Conservation (phyloP, 352 stramenopile genomes). For the Globisporangium parvum region DNA sequence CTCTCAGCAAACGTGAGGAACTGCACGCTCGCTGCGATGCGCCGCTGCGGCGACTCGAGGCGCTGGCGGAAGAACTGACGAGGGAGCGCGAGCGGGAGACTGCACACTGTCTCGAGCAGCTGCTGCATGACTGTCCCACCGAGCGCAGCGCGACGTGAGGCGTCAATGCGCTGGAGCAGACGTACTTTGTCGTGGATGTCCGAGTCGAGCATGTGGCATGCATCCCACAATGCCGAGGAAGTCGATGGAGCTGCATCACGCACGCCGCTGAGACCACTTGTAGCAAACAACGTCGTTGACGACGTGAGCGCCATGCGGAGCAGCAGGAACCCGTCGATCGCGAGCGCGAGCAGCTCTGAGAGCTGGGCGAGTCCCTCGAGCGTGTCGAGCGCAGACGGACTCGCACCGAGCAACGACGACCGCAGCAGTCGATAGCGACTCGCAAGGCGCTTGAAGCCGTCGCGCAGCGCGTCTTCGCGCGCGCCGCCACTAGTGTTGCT, state of each 20-base stretch:
- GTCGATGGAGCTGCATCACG: background rate
- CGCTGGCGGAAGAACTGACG: constrained; percentile 39
- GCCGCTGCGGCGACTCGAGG: constrained; percentile 12
- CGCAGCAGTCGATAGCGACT: constrained; percentile 23
- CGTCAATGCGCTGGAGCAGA: constrained; percentile 17
- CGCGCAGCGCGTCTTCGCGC: constrained; percentile 19
- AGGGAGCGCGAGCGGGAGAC: constrained; percentile 22
- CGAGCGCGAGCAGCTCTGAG: constrained; percentile 23
- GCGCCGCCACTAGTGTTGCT: constrained; percentile 20
- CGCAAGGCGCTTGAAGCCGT: constrained; percentile 20
- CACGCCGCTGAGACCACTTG: background rate
- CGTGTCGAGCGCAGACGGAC: constrained; percentile 19
- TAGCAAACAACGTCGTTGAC: constrained; percentile 1
- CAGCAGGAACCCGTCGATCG: constrained; percentile 31
- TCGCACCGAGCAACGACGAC: constrained; percentile 22
- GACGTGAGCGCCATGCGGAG: constrained; percentile 12
- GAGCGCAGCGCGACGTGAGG: constrained; percentile 16
- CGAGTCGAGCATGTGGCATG: constrained; percentile 15
- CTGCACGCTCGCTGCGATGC: constrained; percentile 28
- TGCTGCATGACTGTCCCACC: constrained; percentile 34
- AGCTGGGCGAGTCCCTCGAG: constrained; percentile 20
- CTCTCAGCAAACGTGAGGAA: constrained; percentile 45
- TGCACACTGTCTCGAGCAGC: constrained; percentile 25
- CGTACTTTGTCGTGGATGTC: constrained; percentile 2
- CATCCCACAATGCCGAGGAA: background rate